Evolutionary conservation across 2,329 filamentous ascomycete genomes (phyloP).

Genomic region (Alternaria ventricosa): DNA sequence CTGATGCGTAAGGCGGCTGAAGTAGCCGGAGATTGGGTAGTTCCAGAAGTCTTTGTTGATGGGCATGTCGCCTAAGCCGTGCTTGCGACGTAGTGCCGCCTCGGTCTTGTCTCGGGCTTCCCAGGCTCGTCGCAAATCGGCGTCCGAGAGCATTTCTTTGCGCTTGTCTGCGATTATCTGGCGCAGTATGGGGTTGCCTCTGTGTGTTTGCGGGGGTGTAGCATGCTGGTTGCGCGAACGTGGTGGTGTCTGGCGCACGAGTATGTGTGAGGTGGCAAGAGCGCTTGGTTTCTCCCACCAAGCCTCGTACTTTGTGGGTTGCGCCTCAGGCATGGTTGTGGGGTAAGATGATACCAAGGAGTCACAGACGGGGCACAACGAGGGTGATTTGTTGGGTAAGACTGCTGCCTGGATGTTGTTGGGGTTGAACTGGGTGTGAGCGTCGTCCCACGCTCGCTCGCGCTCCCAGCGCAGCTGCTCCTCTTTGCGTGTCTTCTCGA

Average conservation of each 20-base stretch:
- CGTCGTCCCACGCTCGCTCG: conserved; percentile 30
- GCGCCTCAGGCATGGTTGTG: conserved; percentile 6
- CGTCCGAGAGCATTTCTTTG: neutral
- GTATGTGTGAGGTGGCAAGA: conserved; percentile 10
- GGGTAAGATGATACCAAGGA: conserved; percentile 13
- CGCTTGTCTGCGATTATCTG: conserved; percentile 19
- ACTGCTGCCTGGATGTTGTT: conserved; percentile 13
- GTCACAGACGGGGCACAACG: conserved; percentile 19
- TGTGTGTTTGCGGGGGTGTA: neutral
- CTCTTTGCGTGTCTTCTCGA: conserved; percentile 15
- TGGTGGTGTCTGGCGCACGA: conserved; percentile 1
- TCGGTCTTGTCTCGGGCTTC: conserved; percentile 24
- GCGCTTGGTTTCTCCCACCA: conserved; percentile 35
- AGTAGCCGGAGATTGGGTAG: conserved; percentile 18
- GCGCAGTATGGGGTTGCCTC: conserved; percentile 8
- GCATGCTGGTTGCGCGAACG: neutral
- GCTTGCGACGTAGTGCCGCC: conserved; percentile 29
- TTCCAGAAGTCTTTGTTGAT: conserved; percentile 28
- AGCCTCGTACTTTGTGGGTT: conserved; percentile 11
- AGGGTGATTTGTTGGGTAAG: neutral
- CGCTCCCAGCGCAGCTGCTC: conserved; percentile 30
- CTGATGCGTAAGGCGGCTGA: conserved; percentile 7
- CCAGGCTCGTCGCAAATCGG: conserved; percentile 14
- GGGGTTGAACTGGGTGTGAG: conserved; percentile 12
- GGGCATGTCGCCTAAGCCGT: conserved; percentile 18